Evolutionary conservation across 1,139 yeast genomes (phyloP).

Genomic region (Candida smagusa): DNA sequence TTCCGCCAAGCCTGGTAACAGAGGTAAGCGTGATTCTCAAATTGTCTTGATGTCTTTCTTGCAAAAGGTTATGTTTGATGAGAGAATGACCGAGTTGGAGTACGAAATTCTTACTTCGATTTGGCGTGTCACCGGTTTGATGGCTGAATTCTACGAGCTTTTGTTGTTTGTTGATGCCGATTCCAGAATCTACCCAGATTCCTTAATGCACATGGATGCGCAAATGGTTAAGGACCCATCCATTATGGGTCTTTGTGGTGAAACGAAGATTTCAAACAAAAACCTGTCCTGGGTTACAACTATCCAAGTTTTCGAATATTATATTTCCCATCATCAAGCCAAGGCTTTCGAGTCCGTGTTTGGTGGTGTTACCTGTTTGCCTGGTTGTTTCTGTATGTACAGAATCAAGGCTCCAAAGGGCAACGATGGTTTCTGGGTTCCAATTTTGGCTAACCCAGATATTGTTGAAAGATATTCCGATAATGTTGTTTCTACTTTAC

Average conservation of each 20-base stretch:
- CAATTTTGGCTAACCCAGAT: constrained; percentile 92
- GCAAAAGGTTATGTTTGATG: constrained; percentile 89
- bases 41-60: constrained; percentile 89
- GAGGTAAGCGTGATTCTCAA: constrained; percentile 98
- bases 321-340: constrained; percentile 92
- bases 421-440: constrained; percentile 90
- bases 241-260: constrained; percentile 96
- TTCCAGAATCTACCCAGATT: constrained; percentile 87
- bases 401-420: constrained; percentile 94
- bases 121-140: constrained; percentile 84
- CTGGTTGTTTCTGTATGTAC: constrained; percentile 97
- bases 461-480: constrained; percentile 94
- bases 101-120: constrained; percentile 75
- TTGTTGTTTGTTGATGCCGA: constrained; percentile 97
- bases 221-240: constrained; percentile 88
- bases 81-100: constrained; percentile 94
- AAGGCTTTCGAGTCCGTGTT: constrained; percentile 95
- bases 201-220: constrained; percentile 88
- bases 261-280: constrained; percentile 91
- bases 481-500: constrained; percentile 82
- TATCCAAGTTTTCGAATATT: constrained; percentile 94
- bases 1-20: constrained; percentile 90
- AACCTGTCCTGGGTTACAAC: constrained; percentile 86
- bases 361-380: constrained; percentile 96
- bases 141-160: constrained; percentile 83